These are phyloP conservation scores for Monosporascus sp. DNA, from an alignment of 2,329 filamentous ascomycete genomes.

Conservation along the genomic window DNA sequence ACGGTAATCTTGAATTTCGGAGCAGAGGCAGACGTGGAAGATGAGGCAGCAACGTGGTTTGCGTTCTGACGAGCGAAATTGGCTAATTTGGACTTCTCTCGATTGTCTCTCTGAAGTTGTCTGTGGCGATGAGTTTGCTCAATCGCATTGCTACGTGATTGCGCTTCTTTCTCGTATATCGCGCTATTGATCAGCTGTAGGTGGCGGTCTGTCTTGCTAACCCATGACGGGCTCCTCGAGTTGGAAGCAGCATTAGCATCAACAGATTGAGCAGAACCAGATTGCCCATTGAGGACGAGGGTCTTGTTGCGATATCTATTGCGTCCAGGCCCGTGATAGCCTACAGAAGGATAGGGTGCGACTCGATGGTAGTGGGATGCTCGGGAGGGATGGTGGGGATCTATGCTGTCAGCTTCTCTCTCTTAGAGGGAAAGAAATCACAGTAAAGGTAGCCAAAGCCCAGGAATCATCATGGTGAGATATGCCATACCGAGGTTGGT, in stretches of 20 bases:
- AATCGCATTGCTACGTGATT: constrained; percentile 64
- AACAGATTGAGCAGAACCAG: constrained; percentile 17
- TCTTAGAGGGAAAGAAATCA: not conserved
- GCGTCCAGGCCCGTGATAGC: constrained; percentile 14
- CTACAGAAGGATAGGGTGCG: constrained; percentile 22
- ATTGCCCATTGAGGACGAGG: constrained; percentile 25
- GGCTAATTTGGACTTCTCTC: constrained; percentile 53
- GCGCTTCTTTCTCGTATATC: constrained; percentile 68
- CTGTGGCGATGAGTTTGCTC: constrained; percentile 61
- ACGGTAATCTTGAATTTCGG: constrained; percentile 58
- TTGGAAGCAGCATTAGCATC: constrained; percentile 26
- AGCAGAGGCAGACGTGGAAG: constrained; percentile 27
- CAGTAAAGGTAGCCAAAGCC: not conserved
- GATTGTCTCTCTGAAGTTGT: constrained; percentile 45
- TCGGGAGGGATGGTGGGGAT: constrained; percentile 10
- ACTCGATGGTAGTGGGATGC: constrained; percentile 16
- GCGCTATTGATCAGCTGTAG: constrained; percentile 78
- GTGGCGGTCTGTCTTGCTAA: constrained; percentile 69
- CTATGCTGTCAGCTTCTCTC: constrained; percentile 4
- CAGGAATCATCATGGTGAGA: not conserved
- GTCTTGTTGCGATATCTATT: constrained; percentile 24
- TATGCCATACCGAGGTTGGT: constrained; percentile 21
- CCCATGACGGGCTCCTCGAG: constrained; percentile 47
- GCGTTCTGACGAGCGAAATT: constrained; percentile 36
- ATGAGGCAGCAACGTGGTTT: constrained; percentile 14